Percentiles rank a stretch among this genome's conserved stretches.
Evolutionary conservation across 2,329 filamentous ascomycete species (phyloP).

Genomic region (Neofusicoccum ribis): DNA sequence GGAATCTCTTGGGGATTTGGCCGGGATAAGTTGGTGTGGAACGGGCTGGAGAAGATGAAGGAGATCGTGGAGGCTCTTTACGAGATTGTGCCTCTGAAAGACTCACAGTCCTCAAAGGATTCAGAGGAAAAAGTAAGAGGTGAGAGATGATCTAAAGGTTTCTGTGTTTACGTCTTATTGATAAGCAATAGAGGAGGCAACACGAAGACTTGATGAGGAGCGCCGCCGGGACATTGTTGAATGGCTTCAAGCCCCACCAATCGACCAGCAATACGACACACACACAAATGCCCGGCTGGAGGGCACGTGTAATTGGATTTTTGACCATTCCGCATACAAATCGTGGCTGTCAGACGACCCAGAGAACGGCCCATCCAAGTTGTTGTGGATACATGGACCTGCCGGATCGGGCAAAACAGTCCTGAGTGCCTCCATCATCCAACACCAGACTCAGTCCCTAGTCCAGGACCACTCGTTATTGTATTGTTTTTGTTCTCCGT

Average conservation of each 20-base stretch:
- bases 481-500: neutral
- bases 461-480: neutral
- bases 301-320: neutral
- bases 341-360: neutral
- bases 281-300: neutral
- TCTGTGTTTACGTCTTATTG: neutral
- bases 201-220: neutral
- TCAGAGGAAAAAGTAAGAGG: neutral
- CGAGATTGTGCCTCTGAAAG: neutral
- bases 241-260: neutral
- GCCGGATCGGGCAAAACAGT: neutral
- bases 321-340: neutral
- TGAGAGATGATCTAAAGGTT: neutral
- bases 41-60: neutral
- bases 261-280: neutral
- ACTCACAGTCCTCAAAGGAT: neutral
- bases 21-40: neutral
- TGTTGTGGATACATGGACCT: neutral
- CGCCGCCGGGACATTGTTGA: neutral
- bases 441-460: neutral
- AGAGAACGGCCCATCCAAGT: neutral
- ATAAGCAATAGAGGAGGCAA: neutral
- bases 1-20: neutral
- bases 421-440: neutral
- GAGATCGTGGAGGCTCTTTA: neutral